Evolutionary conservation across 2,329 filamentous ascomycete genomes (phyloP).

Genomic region (Aspergillus sp.): DNA sequence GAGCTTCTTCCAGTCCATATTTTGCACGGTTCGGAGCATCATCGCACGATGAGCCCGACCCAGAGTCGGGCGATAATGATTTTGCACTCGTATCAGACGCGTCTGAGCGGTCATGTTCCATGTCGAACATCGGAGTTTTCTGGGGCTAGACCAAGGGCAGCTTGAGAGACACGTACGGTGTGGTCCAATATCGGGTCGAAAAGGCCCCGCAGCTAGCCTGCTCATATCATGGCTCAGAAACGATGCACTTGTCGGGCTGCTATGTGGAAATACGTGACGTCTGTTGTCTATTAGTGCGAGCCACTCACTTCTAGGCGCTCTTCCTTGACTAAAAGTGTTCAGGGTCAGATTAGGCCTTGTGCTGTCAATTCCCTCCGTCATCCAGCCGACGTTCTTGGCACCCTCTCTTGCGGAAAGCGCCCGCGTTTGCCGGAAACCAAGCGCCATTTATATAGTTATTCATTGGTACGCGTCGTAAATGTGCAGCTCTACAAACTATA

Average conservation of each 20-base stretch:
- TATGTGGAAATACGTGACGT: background rate
- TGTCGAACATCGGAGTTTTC: conserved; percentile 24
- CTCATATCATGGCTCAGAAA: conserved; percentile 16
- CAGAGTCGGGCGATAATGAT: conserved; percentile 17
- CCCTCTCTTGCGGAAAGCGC: background rate
- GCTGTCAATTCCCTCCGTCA: background rate
- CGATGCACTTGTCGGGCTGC: background rate
- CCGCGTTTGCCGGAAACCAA: background rate
- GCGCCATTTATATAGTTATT: background rate
- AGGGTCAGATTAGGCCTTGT: background rate
- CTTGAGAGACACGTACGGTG: conserved; percentile 14
- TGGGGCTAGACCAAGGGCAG: conserved; percentile 4
- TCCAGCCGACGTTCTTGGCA: background rate
- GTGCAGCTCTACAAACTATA: no score
- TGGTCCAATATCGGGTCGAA: background rate
- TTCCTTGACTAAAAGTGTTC: background rate
- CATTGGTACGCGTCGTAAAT: no score
- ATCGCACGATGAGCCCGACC: conserved; percentile 16
- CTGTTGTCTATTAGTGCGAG: background rate
- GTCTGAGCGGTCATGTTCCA: conserved; percentile 33
- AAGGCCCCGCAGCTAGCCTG: conserved; percentile 7
- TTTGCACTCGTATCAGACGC: conserved; percentile 25
- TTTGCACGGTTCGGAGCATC: conserved; percentile 11
- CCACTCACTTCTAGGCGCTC: background rate
- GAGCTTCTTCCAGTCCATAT: conserved; percentile 5